Evolutionary conservation across 1,139 yeast species (phyloP).

Genomic region (Hemisphaericaspora subhashii): DNA sequence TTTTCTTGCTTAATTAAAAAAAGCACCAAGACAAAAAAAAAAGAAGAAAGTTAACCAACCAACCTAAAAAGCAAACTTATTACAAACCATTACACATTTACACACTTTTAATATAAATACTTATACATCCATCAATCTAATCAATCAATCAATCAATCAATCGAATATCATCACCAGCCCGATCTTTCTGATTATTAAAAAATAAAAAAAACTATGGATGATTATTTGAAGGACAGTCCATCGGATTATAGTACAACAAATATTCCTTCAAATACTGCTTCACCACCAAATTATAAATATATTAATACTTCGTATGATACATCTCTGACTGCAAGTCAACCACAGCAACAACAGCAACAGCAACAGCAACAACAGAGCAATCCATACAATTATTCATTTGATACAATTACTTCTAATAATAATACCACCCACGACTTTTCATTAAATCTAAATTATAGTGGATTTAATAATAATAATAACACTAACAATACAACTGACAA

Average conservation of each 20-base stretch:
- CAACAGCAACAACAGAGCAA: conserved; percentile 9
- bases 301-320: conserved; percentile 8
- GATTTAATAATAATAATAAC: conserved; percentile 2
- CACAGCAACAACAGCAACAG: conserved; percentile 6
- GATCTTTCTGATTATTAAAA: background rate
- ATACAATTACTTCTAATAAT: conserved; percentile 3
- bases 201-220: conserved; percentile 28
- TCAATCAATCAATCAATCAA: no score
- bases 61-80: no score
- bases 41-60: no score
- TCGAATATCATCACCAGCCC: background rate
- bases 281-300: conserved; percentile 9
- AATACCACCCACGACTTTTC: conserved; percentile 12
- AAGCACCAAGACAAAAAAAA: no score
- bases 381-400: conserved; percentile 10
- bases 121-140: no score
- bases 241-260: conserved; percentile 21
- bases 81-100: no score
- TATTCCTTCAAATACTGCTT: conserved; percentile 11
- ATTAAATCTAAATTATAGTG: conserved; percentile 16
- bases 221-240: conserved; percentile 40
- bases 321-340: conserved; percentile 4
- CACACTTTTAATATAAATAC: no score
- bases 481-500: conserved; percentile 4
- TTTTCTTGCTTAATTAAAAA: no score